Conservation (phyloP, 306 rosid genomes). For the Canavalia gladiata region DNA sequence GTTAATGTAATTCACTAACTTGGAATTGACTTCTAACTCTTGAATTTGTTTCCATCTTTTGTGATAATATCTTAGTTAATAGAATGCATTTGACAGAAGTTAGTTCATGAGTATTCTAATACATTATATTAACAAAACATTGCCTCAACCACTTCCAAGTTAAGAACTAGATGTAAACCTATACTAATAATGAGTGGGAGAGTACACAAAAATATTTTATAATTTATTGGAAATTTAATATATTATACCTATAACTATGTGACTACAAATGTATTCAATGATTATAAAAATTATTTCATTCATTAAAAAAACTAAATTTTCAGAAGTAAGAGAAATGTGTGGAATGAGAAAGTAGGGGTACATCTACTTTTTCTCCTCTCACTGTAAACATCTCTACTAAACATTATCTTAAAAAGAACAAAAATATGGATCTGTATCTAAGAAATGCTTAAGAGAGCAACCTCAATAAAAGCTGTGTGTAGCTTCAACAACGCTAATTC, state of each 20-base stretch:
- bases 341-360: background rate
- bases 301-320: too few species aligned
- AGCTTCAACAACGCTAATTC: background rate
- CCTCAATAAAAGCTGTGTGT: background rate
- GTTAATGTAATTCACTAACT: constrained; percentile 21
- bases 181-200: too few species aligned
- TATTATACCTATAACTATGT: too few species aligned
- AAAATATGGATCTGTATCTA: background rate
- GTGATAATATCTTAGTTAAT: background rate
- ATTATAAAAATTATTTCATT: too few species aligned
- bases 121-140: too few species aligned
- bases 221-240: too few species aligned
- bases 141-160: too few species aligned
- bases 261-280: too few species aligned
- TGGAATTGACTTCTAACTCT: background rate
- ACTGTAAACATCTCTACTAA: constrained; percentile 20
- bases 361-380: background rate
- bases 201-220: too few species aligned
- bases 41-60: background rate
- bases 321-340: background rate
- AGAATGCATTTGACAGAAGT: background rate
- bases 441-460: background rate
- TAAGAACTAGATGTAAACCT: too few species aligned
- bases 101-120: background rate
- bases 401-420: constrained; percentile 3